These are phyloP conservation scores for Scheffersomyces lignicola DNA, from an alignment of 1,139 yeast species.

Conservation along the genomic window DNA sequence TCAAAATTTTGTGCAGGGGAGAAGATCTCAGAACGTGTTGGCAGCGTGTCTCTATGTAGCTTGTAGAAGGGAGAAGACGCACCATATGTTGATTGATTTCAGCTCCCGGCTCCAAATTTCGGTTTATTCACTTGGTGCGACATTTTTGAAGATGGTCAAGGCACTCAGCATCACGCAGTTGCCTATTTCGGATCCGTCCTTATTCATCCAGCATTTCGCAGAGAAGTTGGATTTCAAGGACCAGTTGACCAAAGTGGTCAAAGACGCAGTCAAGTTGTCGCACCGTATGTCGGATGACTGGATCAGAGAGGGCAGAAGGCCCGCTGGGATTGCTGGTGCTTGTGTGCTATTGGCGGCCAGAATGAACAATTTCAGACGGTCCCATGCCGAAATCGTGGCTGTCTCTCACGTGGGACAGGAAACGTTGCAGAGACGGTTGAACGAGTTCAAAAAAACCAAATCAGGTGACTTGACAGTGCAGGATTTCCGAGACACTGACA, in stretches of 20 bases:
- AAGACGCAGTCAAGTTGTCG: slow-evolving; percentile 84
- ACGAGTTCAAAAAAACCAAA: slow-evolving; percentile 79
- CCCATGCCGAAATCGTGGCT: slow-evolving; percentile 91
- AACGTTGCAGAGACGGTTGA: slow-evolving; percentile 84
- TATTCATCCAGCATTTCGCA: slow-evolving; percentile 92
- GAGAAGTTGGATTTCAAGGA: slow-evolving; percentile 79
- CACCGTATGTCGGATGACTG: slow-evolving; percentile 92
- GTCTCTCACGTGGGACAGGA: slow-evolving; percentile 95
- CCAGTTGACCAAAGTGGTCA: slow-evolving; percentile 69
- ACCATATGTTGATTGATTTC: slow-evolving; percentile 94
- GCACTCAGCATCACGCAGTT: slow-evolving; percentile 70
- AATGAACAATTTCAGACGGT: slow-evolving; percentile 90
- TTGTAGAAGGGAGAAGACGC: slow-evolving; percentile 86
- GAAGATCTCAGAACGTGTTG: slow-evolving; percentile 90
- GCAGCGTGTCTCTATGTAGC: slow-evolving; percentile 95
- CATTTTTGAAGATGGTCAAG: slow-evolving; percentile 87
- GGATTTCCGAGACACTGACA: slow-evolving; percentile 57
- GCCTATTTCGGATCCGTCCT: slow-evolving; percentile 91
- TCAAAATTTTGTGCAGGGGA: slow-evolving; percentile 90
- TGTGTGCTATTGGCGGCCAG: slow-evolving; percentile 90
- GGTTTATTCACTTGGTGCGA: slow-evolving; percentile 93
- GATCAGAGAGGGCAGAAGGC: slow-evolving; percentile 95
- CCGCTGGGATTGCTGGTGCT: slow-evolving; percentile 98
- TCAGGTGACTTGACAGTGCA: slow-evolving; percentile 74
- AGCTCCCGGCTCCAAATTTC: slow-evolving; percentile 86